Evolutionary conservation across 768 basidiomycete species (phyloP).

Genomic region (Rhizopogon vesiculosus): DNA sequence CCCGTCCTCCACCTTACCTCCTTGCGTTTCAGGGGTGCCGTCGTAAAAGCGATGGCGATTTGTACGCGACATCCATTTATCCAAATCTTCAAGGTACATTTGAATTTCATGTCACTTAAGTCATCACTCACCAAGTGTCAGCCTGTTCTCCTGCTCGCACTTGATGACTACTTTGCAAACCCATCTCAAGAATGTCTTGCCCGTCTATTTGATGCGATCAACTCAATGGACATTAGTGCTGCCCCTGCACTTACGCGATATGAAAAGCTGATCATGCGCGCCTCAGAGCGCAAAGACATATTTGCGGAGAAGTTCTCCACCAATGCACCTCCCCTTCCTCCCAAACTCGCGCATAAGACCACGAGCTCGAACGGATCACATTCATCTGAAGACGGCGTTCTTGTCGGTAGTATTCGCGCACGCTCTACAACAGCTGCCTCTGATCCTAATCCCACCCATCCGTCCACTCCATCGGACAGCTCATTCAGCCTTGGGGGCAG

Average conservation of each 20-base stretch:
- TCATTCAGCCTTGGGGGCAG: constrained; percentile 78
- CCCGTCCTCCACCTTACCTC: not conserved
- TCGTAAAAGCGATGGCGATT: constrained; percentile 92
- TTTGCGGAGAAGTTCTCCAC: constrained; percentile 78
- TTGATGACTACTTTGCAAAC: constrained; percentile 90
- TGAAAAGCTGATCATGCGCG: constrained; percentile 88
- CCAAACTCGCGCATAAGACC: constrained; percentile 37
- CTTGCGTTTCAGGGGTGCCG: constrained; percentile 63
- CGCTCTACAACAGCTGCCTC: constrained; percentile 32
- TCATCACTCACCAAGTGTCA: constrained; percentile 26
- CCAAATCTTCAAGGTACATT: constrained; percentile 85
- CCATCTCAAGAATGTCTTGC: constrained; percentile 90
- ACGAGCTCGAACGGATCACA: constrained; percentile 59
- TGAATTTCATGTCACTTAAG: constrained; percentile 2
- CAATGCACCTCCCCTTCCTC: constrained; percentile 7
- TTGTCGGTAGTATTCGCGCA: constrained; percentile 37
- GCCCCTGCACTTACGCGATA: constrained; percentile 73
- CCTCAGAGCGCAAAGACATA: constrained; percentile 87
- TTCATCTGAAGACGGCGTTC: constrained; percentile 64
- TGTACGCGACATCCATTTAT: constrained; percentile 92
- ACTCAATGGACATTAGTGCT: constrained; percentile 81
- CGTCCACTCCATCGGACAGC: constrained; percentile 61
- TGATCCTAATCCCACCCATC: constrained; percentile 24
- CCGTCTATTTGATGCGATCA: constrained; percentile 88
- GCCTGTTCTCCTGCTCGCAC: constrained; percentile 90